Conservation (phyloP, 495 filamentous ascomycete genomes). For the Eremomyces bilateralis region DNA sequence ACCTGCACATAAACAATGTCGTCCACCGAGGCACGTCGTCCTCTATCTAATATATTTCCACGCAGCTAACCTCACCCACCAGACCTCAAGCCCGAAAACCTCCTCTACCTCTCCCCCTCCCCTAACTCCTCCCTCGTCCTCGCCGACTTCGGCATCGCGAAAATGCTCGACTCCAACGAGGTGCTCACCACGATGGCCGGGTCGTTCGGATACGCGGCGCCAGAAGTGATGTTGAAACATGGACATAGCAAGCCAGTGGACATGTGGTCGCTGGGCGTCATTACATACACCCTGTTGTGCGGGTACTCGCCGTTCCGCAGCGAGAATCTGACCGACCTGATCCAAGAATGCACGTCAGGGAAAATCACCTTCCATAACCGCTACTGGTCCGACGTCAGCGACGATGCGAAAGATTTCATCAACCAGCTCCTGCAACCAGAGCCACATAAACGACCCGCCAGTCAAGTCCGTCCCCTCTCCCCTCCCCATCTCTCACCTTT, state of each 20-base stretch:
- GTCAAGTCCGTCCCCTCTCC: constrained; percentile 28
- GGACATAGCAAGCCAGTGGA: constrained; percentile 98
- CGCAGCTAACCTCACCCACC: constrained; percentile 3
- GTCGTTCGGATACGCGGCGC: constrained; percentile 93
- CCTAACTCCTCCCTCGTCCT: constrained; percentile 68
- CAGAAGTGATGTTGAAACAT: constrained; percentile 94
- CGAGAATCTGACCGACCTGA: constrained; percentile 79
- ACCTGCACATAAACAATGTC: constrained; percentile 84
- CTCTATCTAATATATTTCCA: not conserved
- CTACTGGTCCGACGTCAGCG: constrained; percentile 95
- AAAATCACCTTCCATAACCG: constrained; percentile 91
- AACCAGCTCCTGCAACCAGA: constrained; percentile 55
- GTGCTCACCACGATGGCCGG: constrained; percentile 97
- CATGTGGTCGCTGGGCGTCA: constrained; percentile 98
- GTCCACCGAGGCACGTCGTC: constrained; percentile 64
- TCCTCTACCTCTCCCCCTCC: constrained; percentile 71
- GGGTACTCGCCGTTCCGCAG: constrained; percentile 96
- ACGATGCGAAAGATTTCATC: constrained; percentile 93
- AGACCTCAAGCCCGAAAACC: constrained; percentile 98
- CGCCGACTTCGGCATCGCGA: constrained; percentile 96
- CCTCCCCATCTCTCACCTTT: not conserved
- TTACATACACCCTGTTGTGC: constrained; percentile 97
- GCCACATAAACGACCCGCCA: constrained; percentile 55
- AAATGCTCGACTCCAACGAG: constrained; percentile 83
- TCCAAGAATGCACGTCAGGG: constrained; percentile 82